These are phyloP conservation scores for Pleurotus cornucopiae DNA, from an alignment of 768 basidiomycete genomes.

Conservation along the genomic window DNA sequence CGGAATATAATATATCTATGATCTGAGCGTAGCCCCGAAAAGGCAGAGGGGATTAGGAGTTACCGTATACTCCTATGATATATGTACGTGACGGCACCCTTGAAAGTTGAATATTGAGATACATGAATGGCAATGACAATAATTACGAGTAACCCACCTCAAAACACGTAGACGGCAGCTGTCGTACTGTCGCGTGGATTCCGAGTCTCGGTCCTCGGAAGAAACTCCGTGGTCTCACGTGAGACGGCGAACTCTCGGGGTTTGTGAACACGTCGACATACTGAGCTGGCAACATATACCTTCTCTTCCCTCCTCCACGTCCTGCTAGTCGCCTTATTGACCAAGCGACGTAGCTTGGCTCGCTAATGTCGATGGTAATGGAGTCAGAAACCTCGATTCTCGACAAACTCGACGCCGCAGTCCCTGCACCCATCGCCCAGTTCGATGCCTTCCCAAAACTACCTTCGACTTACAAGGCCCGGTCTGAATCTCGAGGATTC, in stretches of 20 bases:
- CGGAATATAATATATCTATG: too few species aligned
- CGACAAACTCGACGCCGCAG: conserved; percentile 58
- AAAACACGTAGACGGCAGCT: too few species aligned
- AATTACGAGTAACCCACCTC: too few species aligned
- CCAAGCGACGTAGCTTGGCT: not conserved
- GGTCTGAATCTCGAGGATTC: conserved; percentile 77
- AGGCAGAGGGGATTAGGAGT: too few species aligned
- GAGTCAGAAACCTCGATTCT: conserved; percentile 40
- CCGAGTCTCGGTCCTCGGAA: not conserved
- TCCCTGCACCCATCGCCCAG: conserved; percentile 60
- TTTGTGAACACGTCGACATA: conserved; percentile 6
- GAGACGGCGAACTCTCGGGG: conserved; percentile 4
- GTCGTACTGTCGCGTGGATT: too few species aligned
- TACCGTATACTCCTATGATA: too few species aligned
- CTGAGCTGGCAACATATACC: conserved; percentile 7
- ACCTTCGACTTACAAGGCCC: conserved; percentile 74
- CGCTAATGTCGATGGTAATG: conserved; percentile 4
- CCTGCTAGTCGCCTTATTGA: not conserved
- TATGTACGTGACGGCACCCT: too few species aligned
- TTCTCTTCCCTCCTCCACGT: not conserved
- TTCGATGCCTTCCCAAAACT: conserved; percentile 90
- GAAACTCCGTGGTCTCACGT: not conserved
- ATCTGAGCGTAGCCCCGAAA: too few species aligned
- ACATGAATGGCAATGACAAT: too few species aligned
- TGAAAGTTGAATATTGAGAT: too few species aligned